Evolutionary conservation across 495 filamentous ascomycete species (phyloP).

Genomic region (Neurospora discreta): DNA sequence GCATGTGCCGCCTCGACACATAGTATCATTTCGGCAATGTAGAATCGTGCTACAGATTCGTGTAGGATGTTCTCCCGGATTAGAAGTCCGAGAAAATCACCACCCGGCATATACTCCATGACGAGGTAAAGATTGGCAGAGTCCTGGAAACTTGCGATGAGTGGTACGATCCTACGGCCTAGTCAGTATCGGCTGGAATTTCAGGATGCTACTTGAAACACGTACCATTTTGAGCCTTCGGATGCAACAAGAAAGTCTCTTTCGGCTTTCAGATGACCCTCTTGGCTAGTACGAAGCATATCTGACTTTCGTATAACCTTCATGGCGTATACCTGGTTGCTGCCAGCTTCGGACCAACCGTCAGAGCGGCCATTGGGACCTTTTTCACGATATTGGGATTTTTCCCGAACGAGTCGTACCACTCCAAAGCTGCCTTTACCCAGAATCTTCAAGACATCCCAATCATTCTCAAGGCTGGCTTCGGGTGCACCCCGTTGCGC

Average conservation of each 20-base stretch:
- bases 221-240: conserved; percentile 64
- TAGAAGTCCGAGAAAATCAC: conserved; percentile 79
- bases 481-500: conserved; percentile 16
- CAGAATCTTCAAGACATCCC: conserved; percentile 72
- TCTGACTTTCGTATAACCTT: conserved; percentile 89
- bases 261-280: conserved; percentile 85
- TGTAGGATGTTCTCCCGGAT: conserved; percentile 71
- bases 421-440: conserved; percentile 93
- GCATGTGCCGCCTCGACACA: conserved; percentile 89
- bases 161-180: conserved; percentile 54
- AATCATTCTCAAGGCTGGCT: conserved; percentile 38
- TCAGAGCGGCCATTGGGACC: conserved; percentile 4
- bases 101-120: conserved; percentile 96
- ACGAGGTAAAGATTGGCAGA: conserved; percentile 72
- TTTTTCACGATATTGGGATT: conserved; percentile 13
- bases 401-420: conserved; percentile 71
- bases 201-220: background rate
- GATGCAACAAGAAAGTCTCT: conserved; percentile 83
- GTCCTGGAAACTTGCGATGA: conserved; percentile 86
- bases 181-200: background rate
- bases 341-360: conserved; percentile 13
- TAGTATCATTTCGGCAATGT: conserved; percentile 88
- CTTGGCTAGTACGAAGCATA: conserved; percentile 82
- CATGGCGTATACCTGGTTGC: conserved; percentile 74
- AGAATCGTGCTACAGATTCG: conserved; percentile 71